Evolutionary conservation across 192 early-diverging fungal genomes (phyloP), one percentile per base, ranked within the genome.

Genomic region (Coemansia sp.): DNA sequence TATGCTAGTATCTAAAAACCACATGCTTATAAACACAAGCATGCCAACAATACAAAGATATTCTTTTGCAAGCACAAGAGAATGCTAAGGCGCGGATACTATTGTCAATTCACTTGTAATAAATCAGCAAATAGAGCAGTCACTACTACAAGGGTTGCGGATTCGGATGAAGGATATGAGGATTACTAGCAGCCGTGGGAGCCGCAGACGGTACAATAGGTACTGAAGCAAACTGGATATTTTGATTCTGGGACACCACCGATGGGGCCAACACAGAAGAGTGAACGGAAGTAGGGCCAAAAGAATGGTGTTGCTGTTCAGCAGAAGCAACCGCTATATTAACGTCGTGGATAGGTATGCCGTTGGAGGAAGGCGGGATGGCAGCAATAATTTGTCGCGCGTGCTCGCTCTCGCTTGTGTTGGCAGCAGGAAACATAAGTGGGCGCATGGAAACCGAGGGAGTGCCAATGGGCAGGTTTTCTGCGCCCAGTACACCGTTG

Each of bases 401-500:
- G 21, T 71, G 47, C 50, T 78, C 70, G 31, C 60, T 31, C 64
- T 78, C 70, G 0, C 55, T 19, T 9, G 60, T 1, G 49, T 60
- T 52, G 26, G 26, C 28, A 18, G 18, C 32, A 16, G 32, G 12
- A 9, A 72, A 52, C 18, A 73, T 6, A 54, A 72, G 21, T 32
- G 70, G 67, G 23, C 63, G 69, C 38, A 70, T 24, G 4, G 75
- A 71, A 25, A 68, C 52, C 8, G 47, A 47, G 6, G 77, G 61
- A 27, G 62, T 64, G 5, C 62, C 58, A 0, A 60, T 22, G 2
- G 72, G 71, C 62, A 75, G 38, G 8, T 56, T 69, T 9, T 85
- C 87, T 0, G 86, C 51, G 16, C 81, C 83, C 67, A 81, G 64
- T 12, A 87, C 86, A 23, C 88, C 91, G 60, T 87, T 88, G 9